These are phyloP conservation scores for Geranomyces michiganensis DNA, from an alignment of 192 early-diverging fungal genomes.

Conservation along the genomic window DNA sequence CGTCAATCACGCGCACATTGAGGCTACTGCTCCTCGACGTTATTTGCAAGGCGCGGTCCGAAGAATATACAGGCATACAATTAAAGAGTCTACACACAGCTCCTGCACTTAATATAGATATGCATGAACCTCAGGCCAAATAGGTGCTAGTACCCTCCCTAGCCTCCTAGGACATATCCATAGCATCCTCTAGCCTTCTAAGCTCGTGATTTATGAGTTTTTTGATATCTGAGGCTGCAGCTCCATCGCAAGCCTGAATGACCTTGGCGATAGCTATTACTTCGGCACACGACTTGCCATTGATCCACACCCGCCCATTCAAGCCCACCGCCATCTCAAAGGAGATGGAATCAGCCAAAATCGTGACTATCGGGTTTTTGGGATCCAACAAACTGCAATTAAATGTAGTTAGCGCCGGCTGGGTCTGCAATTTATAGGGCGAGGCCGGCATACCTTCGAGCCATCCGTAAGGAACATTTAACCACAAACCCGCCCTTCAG, in stretches of 20 bases:
- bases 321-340: conserved; percentile 91
- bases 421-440: background rate
- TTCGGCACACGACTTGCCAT: conserved; percentile 60
- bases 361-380: conserved; percentile 67
- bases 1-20: no score
- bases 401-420: background rate
- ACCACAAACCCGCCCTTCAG: conserved; percentile 79
- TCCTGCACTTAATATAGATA: no score
- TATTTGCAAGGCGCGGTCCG: no score
- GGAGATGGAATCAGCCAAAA: conserved; percentile 70
- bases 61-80: no score
- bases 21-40: no score
- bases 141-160: background rate
- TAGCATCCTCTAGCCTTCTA: background rate
- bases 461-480: conserved; percentile 78
- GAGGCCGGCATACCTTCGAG: conserved; percentile 57
- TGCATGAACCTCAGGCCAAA: no score
- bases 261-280: conserved; percentile 72
- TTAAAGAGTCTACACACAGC: no score
- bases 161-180: conserved; percentile 16
- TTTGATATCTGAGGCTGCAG: conserved; percentile 58
- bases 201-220: conserved; percentile 40
- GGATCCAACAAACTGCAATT: conserved; percentile 67
- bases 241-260: conserved; percentile 73
- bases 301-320: conserved; percentile 95